Evolutionary conservation across 169 alveolate genomes (phyloP), one percentile per base, ranked within the genome.

Genomic region (Theileria sp.): DNA sequence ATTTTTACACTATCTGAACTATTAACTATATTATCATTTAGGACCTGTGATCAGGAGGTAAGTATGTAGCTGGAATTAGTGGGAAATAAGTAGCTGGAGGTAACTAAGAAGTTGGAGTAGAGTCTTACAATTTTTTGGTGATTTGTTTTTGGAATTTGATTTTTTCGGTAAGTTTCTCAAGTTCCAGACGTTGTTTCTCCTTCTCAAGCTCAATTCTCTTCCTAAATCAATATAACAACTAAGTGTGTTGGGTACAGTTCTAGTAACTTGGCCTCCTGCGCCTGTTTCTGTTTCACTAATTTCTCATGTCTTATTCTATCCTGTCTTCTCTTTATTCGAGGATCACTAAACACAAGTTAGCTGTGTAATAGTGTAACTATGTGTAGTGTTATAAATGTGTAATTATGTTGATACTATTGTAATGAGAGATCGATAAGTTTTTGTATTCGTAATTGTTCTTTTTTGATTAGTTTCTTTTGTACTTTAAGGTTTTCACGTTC

Each of bases 401-500:
- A 36, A 36, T 36, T 36, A 8, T 7, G 17, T 44, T 3, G 96
- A 62, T 94, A 96, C 82, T 86, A 83, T 81, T 94, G 91, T 81
- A 93, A 94, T 0, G 98, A 97, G 5, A 93, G 71, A 81, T 94
- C 96, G 21, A 94, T 97, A 25, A 96, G 91, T 86, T 92, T 95
- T 58, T 90, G 94, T 23, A 96, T 94, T 88, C 98, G 89, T 25
- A 94, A 80, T 69, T 94, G 90, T 86, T 96, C 98, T 65, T 89
- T 92, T 79, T 90, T 95, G 26, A 89, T 82, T 21, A 94, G 92
- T 74, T 95, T 92, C 17, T 93, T 92, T 67, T 94, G 96, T 74
- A 93, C 93, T 88, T 94, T 96, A 65, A 86, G 92, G 90, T 96
- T 96, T 79, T 96, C 98, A 60, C 96, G 93, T 67, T 94, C 96